Evolutionary conservation across 1,139 yeast species (phyloP).

Genomic region (Diutina pseudorugosa): DNA sequence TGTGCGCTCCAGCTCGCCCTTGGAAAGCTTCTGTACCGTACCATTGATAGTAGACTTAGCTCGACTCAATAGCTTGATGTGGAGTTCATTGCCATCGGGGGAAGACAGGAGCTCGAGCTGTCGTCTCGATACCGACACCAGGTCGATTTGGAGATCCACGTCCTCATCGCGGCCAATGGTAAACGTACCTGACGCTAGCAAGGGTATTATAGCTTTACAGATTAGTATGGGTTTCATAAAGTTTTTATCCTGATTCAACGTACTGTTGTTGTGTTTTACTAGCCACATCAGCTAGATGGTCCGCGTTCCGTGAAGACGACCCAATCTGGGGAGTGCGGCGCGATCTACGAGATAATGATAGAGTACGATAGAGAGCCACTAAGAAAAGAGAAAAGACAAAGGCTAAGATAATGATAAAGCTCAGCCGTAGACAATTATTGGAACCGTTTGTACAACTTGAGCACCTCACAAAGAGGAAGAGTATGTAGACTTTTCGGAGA

Average conservation of each 20-base stretch:
- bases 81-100: background rate
- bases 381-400: too few species aligned
- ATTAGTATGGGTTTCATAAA: background rate
- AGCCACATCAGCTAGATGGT: background rate
- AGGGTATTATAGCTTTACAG: background rate
- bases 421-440: too few species aligned
- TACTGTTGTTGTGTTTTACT: background rate
- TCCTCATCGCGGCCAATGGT: background rate
- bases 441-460: too few species aligned
- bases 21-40: background rate
- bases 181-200: background rate
- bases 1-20: background rate
- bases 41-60: background rate
- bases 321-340: background rate
- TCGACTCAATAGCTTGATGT: background rate
- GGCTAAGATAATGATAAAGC: too few species aligned
- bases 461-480: too few species aligned
- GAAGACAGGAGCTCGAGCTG: background rate
- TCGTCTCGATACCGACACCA: background rate
- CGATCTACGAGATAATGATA: background rate
- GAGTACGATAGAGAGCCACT: too few species aligned
- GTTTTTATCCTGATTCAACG: background rate
- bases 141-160: background rate
- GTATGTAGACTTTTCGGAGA: too few species aligned
- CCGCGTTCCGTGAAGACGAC: background rate